phyloP scores from a whole-genome alignment of 768 basidiomycete species.

The Mrakia blollopis region DNA sequence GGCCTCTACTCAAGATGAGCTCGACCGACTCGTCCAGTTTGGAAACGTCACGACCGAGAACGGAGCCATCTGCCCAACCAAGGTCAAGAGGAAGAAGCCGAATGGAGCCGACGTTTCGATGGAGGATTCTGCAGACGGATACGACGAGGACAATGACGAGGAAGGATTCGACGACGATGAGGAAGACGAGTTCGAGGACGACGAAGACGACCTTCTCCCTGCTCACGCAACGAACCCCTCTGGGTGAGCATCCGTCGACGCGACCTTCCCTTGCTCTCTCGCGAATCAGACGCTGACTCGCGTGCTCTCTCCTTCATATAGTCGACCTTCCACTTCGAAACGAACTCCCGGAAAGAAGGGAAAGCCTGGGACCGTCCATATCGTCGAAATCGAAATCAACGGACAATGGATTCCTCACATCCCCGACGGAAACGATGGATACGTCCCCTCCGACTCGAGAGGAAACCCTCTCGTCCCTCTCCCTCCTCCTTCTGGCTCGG shows the following conservation, averaged over 20 bases:
- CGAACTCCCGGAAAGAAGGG: neutral
- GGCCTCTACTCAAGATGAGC: neutral
- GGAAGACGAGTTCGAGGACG: neutral
- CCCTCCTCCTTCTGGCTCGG: neutral
- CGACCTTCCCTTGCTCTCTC: neutral
- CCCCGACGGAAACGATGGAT: neutral
- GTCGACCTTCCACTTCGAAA: neutral
- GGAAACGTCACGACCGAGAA: conserved; percentile 4
- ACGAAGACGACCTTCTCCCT: neutral
- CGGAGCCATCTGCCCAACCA: neutral
- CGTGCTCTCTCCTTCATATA: neutral
- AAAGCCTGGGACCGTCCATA: conserved; percentile 2
- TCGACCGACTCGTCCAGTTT: conserved; percentile 8
- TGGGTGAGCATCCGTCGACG: neutral
- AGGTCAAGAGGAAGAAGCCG: neutral
- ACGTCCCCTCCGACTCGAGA: conserved; percentile 3
- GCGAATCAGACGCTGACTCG: neutral
- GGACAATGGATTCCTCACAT: conserved; percentile 6
- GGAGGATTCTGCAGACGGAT: neutral
- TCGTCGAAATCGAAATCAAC: conserved; percentile 4
- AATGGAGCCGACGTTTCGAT: neutral
- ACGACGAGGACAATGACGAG: conserved; percentile 1
- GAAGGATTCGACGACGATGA: neutral
- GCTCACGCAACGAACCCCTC: neutral
- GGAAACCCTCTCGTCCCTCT: conserved; percentile 17